Evolutionary conservation across 2,329 filamentous ascomycete genomes (phyloP), one percentile per base, ranked within the genome.

Genomic region (Epichloe glyceriae): DNA sequence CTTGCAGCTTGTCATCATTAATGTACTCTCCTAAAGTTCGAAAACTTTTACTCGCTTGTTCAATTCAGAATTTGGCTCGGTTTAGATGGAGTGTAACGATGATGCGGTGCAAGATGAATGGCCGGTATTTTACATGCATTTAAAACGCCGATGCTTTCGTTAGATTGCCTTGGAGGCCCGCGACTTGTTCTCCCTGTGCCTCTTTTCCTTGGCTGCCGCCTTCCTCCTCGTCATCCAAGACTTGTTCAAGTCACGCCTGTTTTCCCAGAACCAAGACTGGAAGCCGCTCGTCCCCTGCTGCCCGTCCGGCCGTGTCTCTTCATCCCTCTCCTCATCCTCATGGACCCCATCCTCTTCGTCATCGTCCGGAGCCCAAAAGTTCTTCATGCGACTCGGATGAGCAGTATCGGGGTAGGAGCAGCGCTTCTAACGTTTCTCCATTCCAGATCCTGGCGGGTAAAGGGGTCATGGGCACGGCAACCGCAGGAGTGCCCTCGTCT

Each of bases 371-470:
- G 8, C 75, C 74, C 78, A 82, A 26, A 83, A 73, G 55, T 74
- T 72, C 61, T 84, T 83, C 51, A 72, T 75, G 30, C 80, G 79
- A 40, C 74, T 81, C 2, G 86, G 82, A 53, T 89, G 82, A 2
- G 88, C 88, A 0, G 93, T 97, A 62, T 98, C 93, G 0, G 93
- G 0, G 93, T 98, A 0, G 93, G 93, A 2, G 93, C 93, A 5
- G 89, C 89, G 63, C 89, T 96, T 51, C 93, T 79, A n/a, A 86
- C 63, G 47, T 78, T 79, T 54, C 89, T 79, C 68, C 74, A 80
- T 58, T 88, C 83, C 33, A 91, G 73, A 57, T 97, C 91, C 57
- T 83, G 79, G 55, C 83, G 81, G 0, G 86, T 88, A 64, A 82
- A 0, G 91, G 91, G 0, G 91, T 96, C 67, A 88, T 80, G 12